These are phyloP conservation scores for Podospora tetraspora DNA, from an alignment of 495 filamentous ascomycete genomes.

Conservation along the genomic window DNA sequence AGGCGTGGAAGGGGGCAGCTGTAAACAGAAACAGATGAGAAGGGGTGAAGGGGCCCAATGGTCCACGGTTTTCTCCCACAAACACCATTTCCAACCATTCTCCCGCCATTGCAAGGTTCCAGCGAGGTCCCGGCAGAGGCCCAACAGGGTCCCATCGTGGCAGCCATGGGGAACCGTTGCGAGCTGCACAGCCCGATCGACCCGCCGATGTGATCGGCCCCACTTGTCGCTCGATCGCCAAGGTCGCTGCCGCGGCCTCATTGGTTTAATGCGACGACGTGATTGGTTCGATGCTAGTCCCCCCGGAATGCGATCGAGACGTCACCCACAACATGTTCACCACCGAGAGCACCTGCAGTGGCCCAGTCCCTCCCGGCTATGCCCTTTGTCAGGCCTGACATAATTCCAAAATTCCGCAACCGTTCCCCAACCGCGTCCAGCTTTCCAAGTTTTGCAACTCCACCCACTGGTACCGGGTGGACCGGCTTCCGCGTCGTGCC, in stretches of 20 bases:
- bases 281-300: neutral
- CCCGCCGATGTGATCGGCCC: neutral
- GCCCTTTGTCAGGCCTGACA: slow-evolving; percentile 4
- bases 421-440: neutral
- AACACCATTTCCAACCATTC: neutral
- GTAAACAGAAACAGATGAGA: neutral
- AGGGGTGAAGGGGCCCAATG: neutral
- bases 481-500: neutral
- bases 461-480: neutral
- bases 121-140: neutral
- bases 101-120: neutral
- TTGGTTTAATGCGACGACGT: neutral
- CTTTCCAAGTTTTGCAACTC: neutral
- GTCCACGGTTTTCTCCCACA: neutral
- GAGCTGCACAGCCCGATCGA: slow-evolving; percentile 5
- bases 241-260: slow-evolving; percentile 1
- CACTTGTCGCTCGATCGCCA: slow-evolving; percentile 1
- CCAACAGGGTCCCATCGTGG: neutral
- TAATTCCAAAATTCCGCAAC: neutral
- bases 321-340: neutral
- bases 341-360: too few species aligned
- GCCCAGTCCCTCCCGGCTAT: neutral
- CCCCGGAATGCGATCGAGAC: neutral
- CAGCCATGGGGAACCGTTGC: neutral
- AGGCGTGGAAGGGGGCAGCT: neutral